Conservation (phyloP, 768 basidiomycete genomes). For the Boletus vinaceobasis region DNA sequence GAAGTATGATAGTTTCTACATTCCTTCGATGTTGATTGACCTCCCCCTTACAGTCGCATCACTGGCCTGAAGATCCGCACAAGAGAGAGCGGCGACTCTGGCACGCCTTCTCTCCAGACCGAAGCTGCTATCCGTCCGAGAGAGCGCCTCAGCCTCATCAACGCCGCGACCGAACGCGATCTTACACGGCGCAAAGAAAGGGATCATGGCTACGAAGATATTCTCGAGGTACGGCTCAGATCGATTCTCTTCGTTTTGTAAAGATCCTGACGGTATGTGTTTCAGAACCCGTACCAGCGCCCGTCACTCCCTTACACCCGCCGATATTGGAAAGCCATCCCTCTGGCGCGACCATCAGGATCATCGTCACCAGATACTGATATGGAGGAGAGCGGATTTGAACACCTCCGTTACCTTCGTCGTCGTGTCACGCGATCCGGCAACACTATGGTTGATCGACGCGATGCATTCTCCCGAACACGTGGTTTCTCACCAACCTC, state of each 20-base stretch:
- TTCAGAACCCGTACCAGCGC: slow-evolving; percentile 69
- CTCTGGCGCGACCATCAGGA: slow-evolving; percentile 35
- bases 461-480: slow-evolving; percentile 33
- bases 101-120: slow-evolving; percentile 36
- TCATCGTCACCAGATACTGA: slow-evolving; percentile 26
- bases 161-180: slow-evolving; percentile 55
- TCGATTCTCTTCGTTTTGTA: background rate
- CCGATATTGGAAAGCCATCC: slow-evolving; percentile 63
- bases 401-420: slow-evolving; percentile 45
- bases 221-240: slow-evolving; percentile 60
- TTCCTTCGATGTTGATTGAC: background rate
- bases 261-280: slow-evolving; percentile 6
- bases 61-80: slow-evolving; percentile 54
- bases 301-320: slow-evolving; percentile 54
- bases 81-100: slow-evolving; percentile 40
- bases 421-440: slow-evolving; percentile 83
- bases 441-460: slow-evolving; percentile 71
- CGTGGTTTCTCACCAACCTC: slow-evolving; percentile 19
- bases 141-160: slow-evolving; percentile 60
- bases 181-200: slow-evolving; percentile 62
- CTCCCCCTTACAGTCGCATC: slow-evolving; percentile 36
- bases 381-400: slow-evolving; percentile 20
- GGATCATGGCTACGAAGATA: slow-evolving; percentile 85
- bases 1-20: slow-evolving; percentile 3
- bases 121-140: slow-evolving; percentile 59